These are phyloP conservation scores for Peronospora destructor DNA, from an alignment of 352 stramenopile genomes.

Conservation along the genomic window DNA sequence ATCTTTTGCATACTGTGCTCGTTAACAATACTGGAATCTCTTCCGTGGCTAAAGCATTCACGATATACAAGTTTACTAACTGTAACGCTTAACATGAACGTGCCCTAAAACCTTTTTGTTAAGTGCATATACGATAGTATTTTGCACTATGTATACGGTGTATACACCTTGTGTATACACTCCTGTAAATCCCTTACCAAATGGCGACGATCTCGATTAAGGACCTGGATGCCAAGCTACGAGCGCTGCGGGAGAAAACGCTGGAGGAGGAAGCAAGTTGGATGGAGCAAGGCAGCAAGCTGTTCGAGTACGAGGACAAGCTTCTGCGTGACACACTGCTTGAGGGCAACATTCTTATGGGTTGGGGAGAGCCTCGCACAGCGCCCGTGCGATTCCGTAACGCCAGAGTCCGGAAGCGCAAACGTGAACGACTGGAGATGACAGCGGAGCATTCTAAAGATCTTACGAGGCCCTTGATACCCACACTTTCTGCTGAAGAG, in stretches of 20 bases:
- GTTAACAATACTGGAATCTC: not conserved
- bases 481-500: conserved; percentile 38
- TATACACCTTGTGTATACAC: not conserved
- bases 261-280: conserved; percentile 46
- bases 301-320: conserved; percentile 71
- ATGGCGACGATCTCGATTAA: conserved; percentile 14
- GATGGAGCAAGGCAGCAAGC: conserved; percentile 55
- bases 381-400: conserved; percentile 65
- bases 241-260: conserved; percentile 35
- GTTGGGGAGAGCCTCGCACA: conserved; percentile 59
- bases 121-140: too few relatives aligned
- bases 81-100: too few relatives aligned
- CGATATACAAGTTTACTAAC: too few relatives aligned
- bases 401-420: conserved; percentile 50
- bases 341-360: conserved; percentile 66
- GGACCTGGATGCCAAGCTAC: conserved; percentile 54
- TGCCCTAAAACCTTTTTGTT: too few relatives aligned
- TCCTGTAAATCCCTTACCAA: not conserved
- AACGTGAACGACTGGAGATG: conserved; percentile 47
- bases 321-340: conserved; percentile 61
- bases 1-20: not conserved
- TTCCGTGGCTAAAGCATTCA: too few relatives aligned
- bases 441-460: conserved; percentile 16
- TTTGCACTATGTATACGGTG: too few relatives aligned
- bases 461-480: not conserved